Conservation (phyloP, 352 stramenopile species). For the Thalassiosira oceanica region DNA sequence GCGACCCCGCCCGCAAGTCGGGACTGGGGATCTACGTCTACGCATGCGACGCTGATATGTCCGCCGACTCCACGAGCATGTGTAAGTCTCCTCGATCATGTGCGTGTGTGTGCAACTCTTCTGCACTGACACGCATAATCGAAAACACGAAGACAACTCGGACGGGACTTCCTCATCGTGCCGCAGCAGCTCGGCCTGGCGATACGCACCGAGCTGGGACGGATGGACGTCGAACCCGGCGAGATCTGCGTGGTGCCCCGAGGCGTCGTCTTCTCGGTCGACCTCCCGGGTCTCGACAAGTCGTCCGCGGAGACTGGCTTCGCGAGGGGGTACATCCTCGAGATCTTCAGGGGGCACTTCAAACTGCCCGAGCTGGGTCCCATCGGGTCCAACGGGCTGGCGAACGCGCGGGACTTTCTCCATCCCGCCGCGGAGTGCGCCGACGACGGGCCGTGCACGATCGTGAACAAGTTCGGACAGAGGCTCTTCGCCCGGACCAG, state of each 20-base stretch:
- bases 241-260: slow-evolving; percentile 95
- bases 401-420: slow-evolving; percentile 94
- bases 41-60: slow-evolving; percentile 87
- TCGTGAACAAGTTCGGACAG: slow-evolving; percentile 86
- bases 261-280: slow-evolving; percentile 91
- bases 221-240: slow-evolving; percentile 83
- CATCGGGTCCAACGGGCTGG: slow-evolving; percentile 94
- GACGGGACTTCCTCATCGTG: slow-evolving; percentile 97
- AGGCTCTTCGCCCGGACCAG: slow-evolving; percentile 86
- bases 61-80: too few relatives aligned
- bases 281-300: slow-evolving; percentile 42
- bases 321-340: slow-evolving; percentile 91
- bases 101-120: too few relatives aligned
- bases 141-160: slow-evolving; percentile 89
- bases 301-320: slow-evolving; percentile 45
- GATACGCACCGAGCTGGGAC: slow-evolving; percentile 92
- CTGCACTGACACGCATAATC: too few relatives aligned
- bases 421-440: slow-evolving; percentile 84
- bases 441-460: slow-evolving; percentile 69
- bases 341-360: slow-evolving; percentile 95
- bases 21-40: slow-evolving; percentile 94
- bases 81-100: too few relatives aligned
- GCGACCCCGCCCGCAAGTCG: slow-evolving; percentile 87
- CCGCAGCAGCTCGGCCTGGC: slow-evolving; percentile 88
- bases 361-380: slow-evolving; percentile 91